Evolutionary conservation across 1,284 basidiomycete species (phyloP), one percentile per base, ranked within the genome.

Genomic region (Trichosporon faecale): DNA sequence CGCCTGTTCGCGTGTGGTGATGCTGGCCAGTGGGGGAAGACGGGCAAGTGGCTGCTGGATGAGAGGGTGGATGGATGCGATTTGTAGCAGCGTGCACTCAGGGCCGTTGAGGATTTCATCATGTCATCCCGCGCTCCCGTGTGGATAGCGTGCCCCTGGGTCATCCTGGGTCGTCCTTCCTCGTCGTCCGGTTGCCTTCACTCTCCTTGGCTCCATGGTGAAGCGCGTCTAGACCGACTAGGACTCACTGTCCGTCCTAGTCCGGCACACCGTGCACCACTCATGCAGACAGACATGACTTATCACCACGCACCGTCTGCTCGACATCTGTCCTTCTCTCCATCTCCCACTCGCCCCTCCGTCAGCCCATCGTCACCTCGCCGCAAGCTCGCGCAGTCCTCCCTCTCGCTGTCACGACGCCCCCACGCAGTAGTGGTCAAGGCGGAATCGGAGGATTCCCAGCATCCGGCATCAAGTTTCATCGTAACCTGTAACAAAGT

Each of bases 401-500:
- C 57, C 8, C 57, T 29, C 29, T 31, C 57, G 55, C 27, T 60
- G 18, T 29, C 57, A 33, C 57, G 55, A 12, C 27, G 9, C 25
- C 55, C 27, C 11, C 25, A 60, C 27, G 55, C 25, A 16, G 16
- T 27, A 29, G 16, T 8, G 27, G 5, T n/a, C 29, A 31, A 8
- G 57, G 57, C 6, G 16, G 57, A 60, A 61, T 31, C 29, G 57
- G 16, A 33, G 57, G 27, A 31, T 31, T 31, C 27, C 29, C 29
- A 31, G 5, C 27, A 61, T 29, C 29, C 57, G 57, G 57, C 57
- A n/a, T 31, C 57, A 31, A 61, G 57, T 61, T 61, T 61, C 57
- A 61, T 61, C 57, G 27, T 31, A 61, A 61, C 57, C 57, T 61
- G 57, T 31, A 31, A 61, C 57, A 61, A 61, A 61, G 57, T 61